Evolutionary conservation across 2,329 filamentous ascomycete genomes (phyloP).

Genomic region (Byssochlamys sp.): DNA sequence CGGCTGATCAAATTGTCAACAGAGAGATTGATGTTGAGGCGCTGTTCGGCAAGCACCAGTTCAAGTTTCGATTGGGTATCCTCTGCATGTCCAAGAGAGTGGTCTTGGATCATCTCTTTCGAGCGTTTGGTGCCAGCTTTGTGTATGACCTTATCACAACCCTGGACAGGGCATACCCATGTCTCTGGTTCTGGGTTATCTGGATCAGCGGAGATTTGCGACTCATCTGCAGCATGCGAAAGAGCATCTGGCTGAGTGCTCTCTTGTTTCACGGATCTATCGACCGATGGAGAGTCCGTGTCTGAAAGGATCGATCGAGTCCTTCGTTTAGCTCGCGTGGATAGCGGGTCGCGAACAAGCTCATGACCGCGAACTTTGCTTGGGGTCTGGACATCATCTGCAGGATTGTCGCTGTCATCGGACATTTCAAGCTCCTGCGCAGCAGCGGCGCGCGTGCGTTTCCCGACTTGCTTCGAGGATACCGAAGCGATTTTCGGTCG

Average conservation of each 20-base stretch:
- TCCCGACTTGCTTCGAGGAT: conserved; percentile 33
- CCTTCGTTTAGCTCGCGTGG: conserved; percentile 20
- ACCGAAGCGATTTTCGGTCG: conserved; percentile 32
- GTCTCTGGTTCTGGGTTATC: conserved; percentile 17
- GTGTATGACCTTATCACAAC: conserved; percentile 22
- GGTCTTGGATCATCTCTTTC: conserved; percentile 23
- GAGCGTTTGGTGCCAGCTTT: conserved; percentile 24
- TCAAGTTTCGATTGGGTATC: conserved; percentile 28
- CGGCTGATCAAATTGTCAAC: conserved; percentile 25
- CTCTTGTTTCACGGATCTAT: conserved; percentile 21
- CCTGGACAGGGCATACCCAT: conserved; percentile 25
- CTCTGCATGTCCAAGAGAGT: conserved; percentile 24
- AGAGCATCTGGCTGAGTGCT: conserved; percentile 15
- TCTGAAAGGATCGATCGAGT: conserved; percentile 22
- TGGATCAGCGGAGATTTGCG: conserved; percentile 4
- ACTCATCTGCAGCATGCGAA: conserved; percentile 1
- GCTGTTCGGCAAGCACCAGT: conserved; percentile 27
- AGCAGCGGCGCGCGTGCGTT: conserved; percentile 27
- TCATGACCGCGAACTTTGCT: conserved; percentile 25
- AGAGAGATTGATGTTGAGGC: conserved; percentile 22
- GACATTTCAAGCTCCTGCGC: conserved; percentile 14
- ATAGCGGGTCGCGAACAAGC: conserved; percentile 23
- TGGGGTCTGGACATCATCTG: conserved; percentile 23
- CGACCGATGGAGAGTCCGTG: conserved; percentile 12
- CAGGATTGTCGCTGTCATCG: conserved; percentile 22